Evolutionary conservation across 2,329 filamentous ascomycete genomes (phyloP).

Genomic region (Cytospora mali): DNA sequence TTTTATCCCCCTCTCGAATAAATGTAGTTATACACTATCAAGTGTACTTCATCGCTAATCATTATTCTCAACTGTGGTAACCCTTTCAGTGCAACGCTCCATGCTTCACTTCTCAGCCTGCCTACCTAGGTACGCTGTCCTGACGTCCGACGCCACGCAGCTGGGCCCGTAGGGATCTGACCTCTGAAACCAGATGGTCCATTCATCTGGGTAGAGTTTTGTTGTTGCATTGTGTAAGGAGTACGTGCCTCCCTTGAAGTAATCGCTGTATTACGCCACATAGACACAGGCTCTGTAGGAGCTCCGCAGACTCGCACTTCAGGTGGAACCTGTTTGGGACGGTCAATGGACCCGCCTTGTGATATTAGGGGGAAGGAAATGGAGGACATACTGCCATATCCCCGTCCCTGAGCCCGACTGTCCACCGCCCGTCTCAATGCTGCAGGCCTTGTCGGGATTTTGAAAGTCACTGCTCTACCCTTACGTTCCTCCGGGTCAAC

Average conservation of each 20-base stretch:
- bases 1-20: too few species aligned
- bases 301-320: neutral
- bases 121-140: too few species aligned
- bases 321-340: neutral
- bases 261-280: neutral
- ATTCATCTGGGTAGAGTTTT: neutral
- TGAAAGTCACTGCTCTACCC: constrained; percentile 4
- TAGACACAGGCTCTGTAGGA: constrained; percentile 2
- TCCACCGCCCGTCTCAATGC: constrained; percentile 1
- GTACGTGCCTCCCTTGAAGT: neutral
- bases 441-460: neutral
- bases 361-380: neutral
- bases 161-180: neutral
- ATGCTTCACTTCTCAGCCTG: neutral
- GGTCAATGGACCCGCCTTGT: constrained; percentile 2
- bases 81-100: neutral
- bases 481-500: neutral
- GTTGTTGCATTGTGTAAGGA: neutral
- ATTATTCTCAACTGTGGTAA: neutral
- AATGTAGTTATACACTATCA: neutral
- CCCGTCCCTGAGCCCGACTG: neutral
- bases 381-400: neutral
- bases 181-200: neutral
- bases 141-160: neutral
- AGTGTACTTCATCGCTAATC: neutral